Evolutionary conservation across 768 basidiomycete species (phyloP).

Genomic region (Tremella mesenterica): DNA sequence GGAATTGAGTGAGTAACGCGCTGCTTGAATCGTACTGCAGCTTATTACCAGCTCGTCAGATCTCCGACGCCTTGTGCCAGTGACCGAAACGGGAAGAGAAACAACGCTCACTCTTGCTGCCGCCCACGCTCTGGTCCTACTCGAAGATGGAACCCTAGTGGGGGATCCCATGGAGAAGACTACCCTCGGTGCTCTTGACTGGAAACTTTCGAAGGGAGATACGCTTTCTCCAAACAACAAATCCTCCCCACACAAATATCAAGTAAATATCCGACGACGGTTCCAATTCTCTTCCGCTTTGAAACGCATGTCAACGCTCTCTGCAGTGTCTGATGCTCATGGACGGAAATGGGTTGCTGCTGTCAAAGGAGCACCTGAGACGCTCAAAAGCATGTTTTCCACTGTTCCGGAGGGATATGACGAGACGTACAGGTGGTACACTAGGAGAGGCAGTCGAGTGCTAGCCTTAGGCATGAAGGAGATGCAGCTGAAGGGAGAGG

Average conservation of each 20-base stretch:
- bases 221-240: slow-evolving; percentile 54
- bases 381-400: slow-evolving; percentile 77
- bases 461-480: slow-evolving; percentile 83
- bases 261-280: slow-evolving; percentile 70
- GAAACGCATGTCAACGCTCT: slow-evolving; percentile 93
- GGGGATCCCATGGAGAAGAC: slow-evolving; percentile 99
- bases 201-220: slow-evolving; percentile 67
- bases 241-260: slow-evolving; percentile 47
- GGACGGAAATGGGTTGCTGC: slow-evolving; percentile 47
- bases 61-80: slow-evolving; percentile 60
- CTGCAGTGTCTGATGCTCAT: slow-evolving; percentile 39
- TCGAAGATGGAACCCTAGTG: slow-evolving; percentile 88
- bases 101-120: slow-evolving; percentile 84
- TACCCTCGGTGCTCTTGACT: slow-evolving; percentile 80
- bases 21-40: not conserved
- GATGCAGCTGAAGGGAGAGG: slow-evolving; percentile 65
- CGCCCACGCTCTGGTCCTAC: slow-evolving; percentile 84
- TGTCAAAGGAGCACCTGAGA: slow-evolving; percentile 96
- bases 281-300: slow-evolving; percentile 97
- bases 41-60: slow-evolving; percentile 51
- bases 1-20: slow-evolving; percentile 73
- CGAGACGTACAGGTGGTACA: slow-evolving; percentile 90
- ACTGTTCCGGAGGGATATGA: slow-evolving; percentile 72
- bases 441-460: slow-evolving; percentile 84
- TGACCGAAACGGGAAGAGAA: slow-evolving; percentile 64